Conservation (phyloP, 352 stramenopile species). For the Pythium vanterpoolii region DNA sequence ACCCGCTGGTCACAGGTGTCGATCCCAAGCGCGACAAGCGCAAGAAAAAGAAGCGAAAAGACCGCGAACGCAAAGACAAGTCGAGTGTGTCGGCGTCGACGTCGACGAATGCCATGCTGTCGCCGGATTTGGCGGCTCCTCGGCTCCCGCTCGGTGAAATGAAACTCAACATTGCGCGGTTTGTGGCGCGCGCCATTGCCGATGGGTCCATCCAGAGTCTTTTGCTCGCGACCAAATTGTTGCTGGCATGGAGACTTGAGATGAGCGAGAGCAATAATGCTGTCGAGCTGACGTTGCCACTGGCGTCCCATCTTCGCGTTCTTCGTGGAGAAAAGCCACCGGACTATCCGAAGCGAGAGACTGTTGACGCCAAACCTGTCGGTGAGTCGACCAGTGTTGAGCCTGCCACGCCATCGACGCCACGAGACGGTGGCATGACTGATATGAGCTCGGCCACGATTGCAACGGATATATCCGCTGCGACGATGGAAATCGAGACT, state of each 20-base stretch:
- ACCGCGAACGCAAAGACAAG: conserved; percentile 75
- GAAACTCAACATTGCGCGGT: conserved; percentile 62
- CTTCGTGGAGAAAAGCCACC: conserved; percentile 66
- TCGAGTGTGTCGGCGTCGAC: conserved; percentile 26
- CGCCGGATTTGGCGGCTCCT: conserved; percentile 60
- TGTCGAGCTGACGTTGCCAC: conserved; percentile 33
- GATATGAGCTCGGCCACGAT: conserved; percentile 11
- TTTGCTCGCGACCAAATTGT: conserved; percentile 67
- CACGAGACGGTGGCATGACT: neutral
- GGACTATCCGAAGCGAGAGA: conserved; percentile 31
- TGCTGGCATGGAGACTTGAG: conserved; percentile 48
- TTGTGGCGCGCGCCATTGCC: conserved; percentile 71
- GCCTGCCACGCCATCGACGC: neutral
- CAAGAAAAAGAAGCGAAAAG: conserved; percentile 85
- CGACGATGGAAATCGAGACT: conserved; percentile 68
- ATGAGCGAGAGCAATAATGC: conserved; percentile 21
- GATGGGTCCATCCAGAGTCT: conserved; percentile 76
- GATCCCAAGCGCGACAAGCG: conserved; percentile 79
- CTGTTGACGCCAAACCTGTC: neutral
- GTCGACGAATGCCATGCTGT: conserved; percentile 52
- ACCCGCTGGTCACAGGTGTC: conserved; percentile 76
- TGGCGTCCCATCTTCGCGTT: conserved; percentile 72
- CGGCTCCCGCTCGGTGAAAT: conserved; percentile 51
- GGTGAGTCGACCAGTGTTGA: no score
- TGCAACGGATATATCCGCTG: conserved; percentile 25